These are phyloP conservation scores for Rusavskia elegans DNA, from an alignment of 495 filamentous ascomycete species.

Conservation along the genomic window DNA sequence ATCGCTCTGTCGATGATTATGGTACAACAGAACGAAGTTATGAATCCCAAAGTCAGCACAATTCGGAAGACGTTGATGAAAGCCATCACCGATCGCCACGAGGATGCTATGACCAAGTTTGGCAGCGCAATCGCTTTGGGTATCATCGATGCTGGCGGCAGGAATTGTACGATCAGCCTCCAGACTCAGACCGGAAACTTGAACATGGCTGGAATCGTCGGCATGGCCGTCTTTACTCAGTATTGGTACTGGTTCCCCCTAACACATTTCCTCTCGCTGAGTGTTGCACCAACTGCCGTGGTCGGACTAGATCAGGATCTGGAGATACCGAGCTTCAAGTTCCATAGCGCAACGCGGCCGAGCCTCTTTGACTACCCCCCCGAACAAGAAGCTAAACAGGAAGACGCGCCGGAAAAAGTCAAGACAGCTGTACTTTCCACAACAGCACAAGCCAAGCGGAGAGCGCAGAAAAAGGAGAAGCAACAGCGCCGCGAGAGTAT, in stretches of 20 bases:
- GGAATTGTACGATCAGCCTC: slow-evolving; percentile 94
- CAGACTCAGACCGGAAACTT: slow-evolving; percentile 97
- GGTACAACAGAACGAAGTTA: slow-evolving; percentile 90
- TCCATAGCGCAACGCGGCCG: slow-evolving; percentile 83
- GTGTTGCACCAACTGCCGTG: slow-evolving; percentile 85
- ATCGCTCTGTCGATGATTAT: slow-evolving; percentile 94
- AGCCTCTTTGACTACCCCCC: slow-evolving; percentile 97
- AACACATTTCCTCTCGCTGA: slow-evolving; percentile 89
- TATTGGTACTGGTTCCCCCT: slow-evolving; percentile 99
- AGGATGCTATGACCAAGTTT: slow-evolving; percentile 99
- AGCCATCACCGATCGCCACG: slow-evolving; percentile 85
- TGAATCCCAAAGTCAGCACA: slow-evolving; percentile 77
- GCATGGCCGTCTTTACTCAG: slow-evolving; percentile 95
- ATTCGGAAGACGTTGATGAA: slow-evolving; percentile 78
- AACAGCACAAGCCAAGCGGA: slow-evolving; percentile 89
- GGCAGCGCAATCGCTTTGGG: slow-evolving; percentile 86
- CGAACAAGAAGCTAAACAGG: slow-evolving; percentile 82
- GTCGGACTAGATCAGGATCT: slow-evolving; percentile 88
- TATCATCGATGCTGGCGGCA: slow-evolving; percentile 95
- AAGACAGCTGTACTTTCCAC: slow-evolving; percentile 94
- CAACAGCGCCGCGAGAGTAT: slow-evolving; percentile 66
- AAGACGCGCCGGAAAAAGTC: slow-evolving; percentile 85
- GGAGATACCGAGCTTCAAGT: slow-evolving; percentile 89
- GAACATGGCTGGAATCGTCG: slow-evolving; percentile 94
- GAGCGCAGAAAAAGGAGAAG: slow-evolving; percentile 59